Conservation (phyloP, 2,329 filamentous ascomycete species). For the Ophioceras dolichostomum region DNA sequence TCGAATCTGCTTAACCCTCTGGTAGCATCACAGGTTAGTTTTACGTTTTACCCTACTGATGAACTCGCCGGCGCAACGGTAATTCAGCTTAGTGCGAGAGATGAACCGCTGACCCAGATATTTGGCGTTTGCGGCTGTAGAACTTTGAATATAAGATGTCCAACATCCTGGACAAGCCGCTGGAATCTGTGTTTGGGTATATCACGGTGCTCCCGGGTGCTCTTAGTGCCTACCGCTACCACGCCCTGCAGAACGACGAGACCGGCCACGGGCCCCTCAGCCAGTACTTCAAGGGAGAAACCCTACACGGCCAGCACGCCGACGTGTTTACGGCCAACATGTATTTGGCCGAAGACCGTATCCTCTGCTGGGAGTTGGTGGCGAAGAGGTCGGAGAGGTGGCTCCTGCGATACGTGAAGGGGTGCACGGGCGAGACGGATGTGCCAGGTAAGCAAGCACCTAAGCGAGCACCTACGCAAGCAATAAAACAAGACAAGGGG, state of each 20-base stretch:
- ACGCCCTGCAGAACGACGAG: slow-evolving; percentile 91
- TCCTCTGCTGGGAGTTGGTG: slow-evolving; percentile 88
- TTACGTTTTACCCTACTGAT: too few relatives aligned
- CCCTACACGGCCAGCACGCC: slow-evolving; percentile 86
- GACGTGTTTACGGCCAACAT: slow-evolving; percentile 61
- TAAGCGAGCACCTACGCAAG: too few relatives aligned
- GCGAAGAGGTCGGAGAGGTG: slow-evolving; percentile 90
- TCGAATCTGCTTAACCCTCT: slow-evolving; percentile 81
- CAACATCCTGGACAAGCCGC: slow-evolving; percentile 93
- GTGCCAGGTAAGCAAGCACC: slow-evolving; percentile 62
- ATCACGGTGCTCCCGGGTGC: slow-evolving; percentile 95
- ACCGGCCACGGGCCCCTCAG: slow-evolving; percentile 90
- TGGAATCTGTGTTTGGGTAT: slow-evolving; percentile 96
- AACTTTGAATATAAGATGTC: slow-evolving; percentile 99
- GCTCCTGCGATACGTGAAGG: slow-evolving; percentile 97
- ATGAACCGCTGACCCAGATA: too few relatives aligned
- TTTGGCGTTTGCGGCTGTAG: too few relatives aligned
- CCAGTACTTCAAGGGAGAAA: slow-evolving; percentile 99
- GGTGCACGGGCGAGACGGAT: slow-evolving; percentile 93
- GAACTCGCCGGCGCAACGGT: too few relatives aligned
- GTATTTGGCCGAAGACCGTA: slow-evolving; percentile 84
- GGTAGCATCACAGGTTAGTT: slow-evolving; percentile 87
- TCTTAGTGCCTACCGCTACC: slow-evolving; percentile 88
- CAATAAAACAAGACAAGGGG: too few relatives aligned
- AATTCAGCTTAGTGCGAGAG: too few relatives aligned